Conservation (phyloP, 345 rosid species). For the Rubroshorea leprosula region DNA sequence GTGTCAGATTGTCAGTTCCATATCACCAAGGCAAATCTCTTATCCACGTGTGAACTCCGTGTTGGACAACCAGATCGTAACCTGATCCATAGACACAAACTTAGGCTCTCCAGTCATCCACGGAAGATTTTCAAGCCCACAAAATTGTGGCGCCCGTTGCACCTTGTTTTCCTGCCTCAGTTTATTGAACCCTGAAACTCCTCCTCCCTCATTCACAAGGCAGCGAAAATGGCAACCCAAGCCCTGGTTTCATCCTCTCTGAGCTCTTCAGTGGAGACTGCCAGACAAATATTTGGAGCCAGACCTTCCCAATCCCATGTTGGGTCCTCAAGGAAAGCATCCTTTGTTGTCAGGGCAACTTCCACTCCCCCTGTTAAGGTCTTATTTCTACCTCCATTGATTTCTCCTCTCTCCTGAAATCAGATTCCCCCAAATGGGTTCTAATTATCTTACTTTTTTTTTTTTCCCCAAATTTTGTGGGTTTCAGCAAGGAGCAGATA, state of each 20-base stretch:
- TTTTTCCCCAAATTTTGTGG: conserved; percentile 3
- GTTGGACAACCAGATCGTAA: conserved; percentile 65
- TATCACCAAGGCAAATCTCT: conserved; percentile 46
- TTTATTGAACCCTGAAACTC: background rate
- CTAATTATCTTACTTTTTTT: background rate
- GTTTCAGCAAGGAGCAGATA: conserved; percentile 82
- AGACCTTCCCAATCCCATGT: conserved; percentile 33
- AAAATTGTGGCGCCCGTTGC: conserved; percentile 23
- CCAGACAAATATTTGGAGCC: conserved; percentile 60
- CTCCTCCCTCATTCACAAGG: background rate
- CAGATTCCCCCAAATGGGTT: too few relatives aligned
- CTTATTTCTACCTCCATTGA: background rate
- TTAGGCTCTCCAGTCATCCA: conserved; percentile 16
- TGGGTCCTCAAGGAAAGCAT: conserved; percentile 44
- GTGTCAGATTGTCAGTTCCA: background rate
- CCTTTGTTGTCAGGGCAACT: conserved; percentile 70
- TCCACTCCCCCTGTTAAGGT: conserved; percentile 97
- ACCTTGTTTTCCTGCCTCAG: conserved; percentile 15
- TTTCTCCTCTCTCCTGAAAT: background rate
- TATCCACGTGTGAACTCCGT: conserved; percentile 47
- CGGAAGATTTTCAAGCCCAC: conserved; percentile 23
- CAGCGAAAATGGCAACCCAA: conserved; percentile 64
- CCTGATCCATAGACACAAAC: conserved; percentile 41
- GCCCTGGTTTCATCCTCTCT: conserved; percentile 87
- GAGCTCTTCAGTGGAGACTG: conserved; percentile 65